phyloP scores from a whole-genome alignment of 441 rosid genomes.

The Eutrema salsugineum region DNA sequence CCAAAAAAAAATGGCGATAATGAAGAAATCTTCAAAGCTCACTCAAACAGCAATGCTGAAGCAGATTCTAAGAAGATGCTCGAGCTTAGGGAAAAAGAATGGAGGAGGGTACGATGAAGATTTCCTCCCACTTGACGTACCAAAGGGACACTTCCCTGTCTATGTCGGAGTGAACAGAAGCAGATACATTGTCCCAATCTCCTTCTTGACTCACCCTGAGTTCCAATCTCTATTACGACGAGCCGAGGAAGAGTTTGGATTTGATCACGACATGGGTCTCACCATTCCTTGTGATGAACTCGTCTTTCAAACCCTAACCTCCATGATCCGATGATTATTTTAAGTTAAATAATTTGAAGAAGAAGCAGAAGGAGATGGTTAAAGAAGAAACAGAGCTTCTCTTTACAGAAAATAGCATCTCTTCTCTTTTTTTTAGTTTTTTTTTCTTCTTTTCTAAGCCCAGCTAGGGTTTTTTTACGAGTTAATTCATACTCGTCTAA shows the following conservation, averaged over 20 bases:
- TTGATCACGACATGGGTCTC: slow-evolving; percentile 92
- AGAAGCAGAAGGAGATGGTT: slow-evolving; percentile 45
- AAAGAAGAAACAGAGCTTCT: slow-evolving; percentile 33
- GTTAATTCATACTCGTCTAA: slow-evolving; percentile 42
- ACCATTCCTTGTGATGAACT: slow-evolving; percentile 97
- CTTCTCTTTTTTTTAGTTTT: slow-evolving; percentile 23
- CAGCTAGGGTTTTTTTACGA: slow-evolving; percentile 34
- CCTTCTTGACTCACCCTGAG: slow-evolving; percentile 73
- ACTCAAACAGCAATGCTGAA: slow-evolving; percentile 70
- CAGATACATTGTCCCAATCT: slow-evolving; percentile 89
- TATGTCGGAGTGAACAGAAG: slow-evolving; percentile 87
- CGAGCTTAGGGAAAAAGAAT: slow-evolving; percentile 82
- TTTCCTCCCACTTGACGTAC: slow-evolving; percentile 83
- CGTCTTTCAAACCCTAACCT: slow-evolving; percentile 78
- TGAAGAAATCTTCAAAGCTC: slow-evolving; percentile 55
- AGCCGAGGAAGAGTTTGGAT: slow-evolving; percentile 97
- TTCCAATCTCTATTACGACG: slow-evolving; percentile 69
- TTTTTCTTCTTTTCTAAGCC: slow-evolving; percentile 21
- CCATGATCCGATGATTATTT: slow-evolving; percentile 55
- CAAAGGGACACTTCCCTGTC: slow-evolving; percentile 92
- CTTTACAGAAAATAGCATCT: slow-evolving; percentile 34
- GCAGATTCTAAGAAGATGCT: slow-evolving; percentile 86
- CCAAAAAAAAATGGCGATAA: slow-evolving; percentile 53
- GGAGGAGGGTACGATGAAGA: slow-evolving; percentile 49
- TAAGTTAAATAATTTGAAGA: slow-evolving; percentile 24